Evolutionary conservation across 495 filamentous ascomycete genomes (phyloP).

Genomic region (Penicillium odoratum): DNA sequence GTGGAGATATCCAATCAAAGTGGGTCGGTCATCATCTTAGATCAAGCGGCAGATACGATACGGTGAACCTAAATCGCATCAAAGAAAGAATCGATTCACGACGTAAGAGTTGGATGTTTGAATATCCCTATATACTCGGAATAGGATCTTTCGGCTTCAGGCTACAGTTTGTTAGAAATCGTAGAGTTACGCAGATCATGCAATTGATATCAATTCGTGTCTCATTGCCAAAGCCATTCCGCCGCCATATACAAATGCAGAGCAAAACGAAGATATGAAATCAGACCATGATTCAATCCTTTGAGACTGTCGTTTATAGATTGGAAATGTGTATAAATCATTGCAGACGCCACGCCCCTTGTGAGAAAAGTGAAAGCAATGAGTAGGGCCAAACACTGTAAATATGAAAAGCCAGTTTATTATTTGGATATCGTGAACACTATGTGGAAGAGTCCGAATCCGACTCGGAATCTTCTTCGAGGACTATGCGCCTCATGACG

Average conservation of each 20-base stretch:
- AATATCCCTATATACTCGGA: too few species aligned
- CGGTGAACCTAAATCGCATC: neutral
- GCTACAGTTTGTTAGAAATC: too few species aligned
- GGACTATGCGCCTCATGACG: slow-evolving; percentile 77
- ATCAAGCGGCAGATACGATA: neutral
- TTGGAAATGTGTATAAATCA: neutral
- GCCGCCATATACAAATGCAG: slow-evolving; percentile 19
- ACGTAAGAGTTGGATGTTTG: too few species aligned
- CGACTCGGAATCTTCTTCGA: slow-evolving; percentile 60
- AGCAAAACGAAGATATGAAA: slow-evolving; percentile 8
- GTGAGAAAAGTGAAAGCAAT: neutral
- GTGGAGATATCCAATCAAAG: slow-evolving; percentile 22
- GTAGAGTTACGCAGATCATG: slow-evolving; percentile 1
- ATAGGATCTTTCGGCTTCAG: too few species aligned
- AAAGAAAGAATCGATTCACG: neutral
- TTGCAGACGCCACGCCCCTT: neutral
- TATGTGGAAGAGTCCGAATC: slow-evolving; percentile 39
- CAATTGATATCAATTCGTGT: slow-evolving; percentile 23
- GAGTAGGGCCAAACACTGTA: neutral
- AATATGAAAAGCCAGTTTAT: slow-evolving; percentile 1
- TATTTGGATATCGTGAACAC: slow-evolving; percentile 19
- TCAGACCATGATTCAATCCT: neutral
- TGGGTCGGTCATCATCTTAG: slow-evolving; percentile 23
- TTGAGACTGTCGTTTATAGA: slow-evolving; percentile 6
- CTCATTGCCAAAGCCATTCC: slow-evolving; percentile 20